phyloP scores from a whole-genome alignment of 257 asterid genomes.

The Mentha longifolia region DNA sequence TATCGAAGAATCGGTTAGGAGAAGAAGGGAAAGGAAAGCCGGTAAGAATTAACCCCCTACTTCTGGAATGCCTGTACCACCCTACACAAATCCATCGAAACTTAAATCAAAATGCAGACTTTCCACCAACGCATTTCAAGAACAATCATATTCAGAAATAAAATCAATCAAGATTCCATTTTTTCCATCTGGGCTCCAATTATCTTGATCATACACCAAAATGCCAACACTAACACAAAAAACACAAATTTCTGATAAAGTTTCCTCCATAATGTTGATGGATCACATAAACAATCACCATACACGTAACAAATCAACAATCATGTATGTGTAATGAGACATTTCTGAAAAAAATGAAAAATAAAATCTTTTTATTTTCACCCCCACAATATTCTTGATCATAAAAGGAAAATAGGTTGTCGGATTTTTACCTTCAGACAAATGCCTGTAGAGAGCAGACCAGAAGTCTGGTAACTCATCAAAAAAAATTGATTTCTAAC shows the following conservation, averaged over 20 bases:
- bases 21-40: conserved; percentile 79
- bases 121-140: conserved; percentile 32
- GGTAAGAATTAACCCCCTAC: conserved; percentile 48
- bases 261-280: conserved; percentile 30
- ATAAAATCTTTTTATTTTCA: neutral
- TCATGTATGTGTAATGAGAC: too few relatives aligned
- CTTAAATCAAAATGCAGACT: conserved; percentile 39
- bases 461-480: conserved; percentile 52
- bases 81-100: conserved; percentile 44
- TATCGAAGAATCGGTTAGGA: conserved; percentile 30
- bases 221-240: neutral
- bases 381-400: conserved; percentile 11
- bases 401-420: neutral
- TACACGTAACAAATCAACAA: neutral
- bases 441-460: conserved; percentile 58
- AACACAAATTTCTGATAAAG: neutral
- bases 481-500: conserved; percentile 40
- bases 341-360: too few relatives aligned
- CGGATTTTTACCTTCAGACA: conserved; percentile 58
- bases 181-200: conserved; percentile 1
- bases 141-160: conserved; percentile 17
- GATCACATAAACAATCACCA: conserved; percentile 5
- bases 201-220: conserved; percentile 23
- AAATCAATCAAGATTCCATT: neutral
- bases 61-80: conserved; percentile 60